Percentiles rank a stretch among this genome's conserved stretches.
Conservation (phyloP, 768 basidiomycete species). For the Macrolepiota albuminosa region DNA sequence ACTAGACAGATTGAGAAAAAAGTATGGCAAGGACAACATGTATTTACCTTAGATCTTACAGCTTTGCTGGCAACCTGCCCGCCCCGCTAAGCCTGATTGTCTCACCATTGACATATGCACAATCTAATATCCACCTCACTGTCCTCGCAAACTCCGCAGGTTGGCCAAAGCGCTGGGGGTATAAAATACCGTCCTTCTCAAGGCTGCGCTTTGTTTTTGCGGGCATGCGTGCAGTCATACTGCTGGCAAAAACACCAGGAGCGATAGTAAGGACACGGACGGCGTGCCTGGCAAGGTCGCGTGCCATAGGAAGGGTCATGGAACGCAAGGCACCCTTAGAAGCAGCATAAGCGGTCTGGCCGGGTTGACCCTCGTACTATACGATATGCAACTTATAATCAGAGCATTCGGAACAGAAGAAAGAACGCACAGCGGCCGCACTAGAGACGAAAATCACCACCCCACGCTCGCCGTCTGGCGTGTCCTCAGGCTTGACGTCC, state of each 20-base stretch:
- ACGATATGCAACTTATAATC: neutral
- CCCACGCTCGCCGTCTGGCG: neutral
- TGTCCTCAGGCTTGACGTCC: conserved; percentile 39
- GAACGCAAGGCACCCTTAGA: conserved; percentile 54
- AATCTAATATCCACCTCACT: conserved; percentile 47
- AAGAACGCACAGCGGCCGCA: neutral
- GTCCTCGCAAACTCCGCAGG: conserved; percentile 50
- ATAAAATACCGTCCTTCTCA: conserved; percentile 33
- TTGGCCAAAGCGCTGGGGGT: conserved; percentile 45
- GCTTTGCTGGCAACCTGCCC: neutral
- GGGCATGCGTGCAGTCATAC: neutral
- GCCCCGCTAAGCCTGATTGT: conserved; percentile 45
- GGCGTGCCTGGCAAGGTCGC: conserved; percentile 50
- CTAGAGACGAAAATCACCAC: neutral
- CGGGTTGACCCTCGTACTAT: conserved; percentile 54
- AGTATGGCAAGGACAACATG: neutral
- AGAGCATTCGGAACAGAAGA: neutral
- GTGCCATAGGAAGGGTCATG: conserved; percentile 59
- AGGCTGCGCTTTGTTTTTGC: conserved; percentile 17
- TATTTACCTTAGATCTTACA: neutral
- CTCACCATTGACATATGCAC: conserved; percentile 55
- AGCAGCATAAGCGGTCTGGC: conserved; percentile 54
- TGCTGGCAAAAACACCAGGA: conserved; percentile 46
- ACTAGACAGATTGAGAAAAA: neutral
- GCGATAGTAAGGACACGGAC: conserved; percentile 56